Conservation (phyloP, 192 early-diverging fungal genomes). For the Coemansia sp. region DNA sequence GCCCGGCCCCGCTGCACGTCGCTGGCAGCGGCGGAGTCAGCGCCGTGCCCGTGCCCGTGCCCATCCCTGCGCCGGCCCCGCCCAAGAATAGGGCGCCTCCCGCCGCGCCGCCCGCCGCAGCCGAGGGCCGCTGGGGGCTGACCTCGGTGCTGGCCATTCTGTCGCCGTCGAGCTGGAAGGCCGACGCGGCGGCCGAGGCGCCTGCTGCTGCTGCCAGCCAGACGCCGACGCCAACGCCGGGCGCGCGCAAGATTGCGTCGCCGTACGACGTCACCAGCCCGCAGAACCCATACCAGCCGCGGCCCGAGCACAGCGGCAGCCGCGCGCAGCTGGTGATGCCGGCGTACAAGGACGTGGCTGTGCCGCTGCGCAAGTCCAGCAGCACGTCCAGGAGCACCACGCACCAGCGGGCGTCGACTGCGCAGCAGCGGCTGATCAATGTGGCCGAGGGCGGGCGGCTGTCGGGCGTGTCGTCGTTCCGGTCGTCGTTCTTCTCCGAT, state of each 20-base stretch:
- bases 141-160: conserved; percentile 49
- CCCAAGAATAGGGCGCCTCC: neutral
- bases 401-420: neutral
- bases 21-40: conserved; percentile 5
- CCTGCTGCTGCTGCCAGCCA: conserved; percentile 3
- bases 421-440: conserved; percentile 12
- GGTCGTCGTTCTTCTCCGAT: conserved; percentile 52
- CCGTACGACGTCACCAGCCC: conserved; percentile 52
- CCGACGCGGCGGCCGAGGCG: conserved; percentile 8
- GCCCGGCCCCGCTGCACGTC: conserved; percentile 15
- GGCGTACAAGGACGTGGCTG: conserved; percentile 37
- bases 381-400: conserved; percentile 11
- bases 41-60: conserved; percentile 21
- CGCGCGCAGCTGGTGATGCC: conserved; percentile 41
- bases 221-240: conserved; percentile 15
- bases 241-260: conserved; percentile 12
- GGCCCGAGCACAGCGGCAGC: conserved; percentile 43
- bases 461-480: conserved; percentile 42
- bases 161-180: conserved; percentile 55
- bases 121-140: conserved; percentile 35
- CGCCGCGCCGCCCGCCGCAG: neutral
- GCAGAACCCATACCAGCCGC: conserved; percentile 52
- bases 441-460: conserved; percentile 13
- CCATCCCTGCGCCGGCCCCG: neutral
- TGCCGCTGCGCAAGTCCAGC: conserved; percentile 46